Percentiles rank a stretch among this genome's conserved stretches.
phyloP scores from a whole-genome alignment of 192 early-diverging fungal species.

The Coemansia sp. region DNA sequence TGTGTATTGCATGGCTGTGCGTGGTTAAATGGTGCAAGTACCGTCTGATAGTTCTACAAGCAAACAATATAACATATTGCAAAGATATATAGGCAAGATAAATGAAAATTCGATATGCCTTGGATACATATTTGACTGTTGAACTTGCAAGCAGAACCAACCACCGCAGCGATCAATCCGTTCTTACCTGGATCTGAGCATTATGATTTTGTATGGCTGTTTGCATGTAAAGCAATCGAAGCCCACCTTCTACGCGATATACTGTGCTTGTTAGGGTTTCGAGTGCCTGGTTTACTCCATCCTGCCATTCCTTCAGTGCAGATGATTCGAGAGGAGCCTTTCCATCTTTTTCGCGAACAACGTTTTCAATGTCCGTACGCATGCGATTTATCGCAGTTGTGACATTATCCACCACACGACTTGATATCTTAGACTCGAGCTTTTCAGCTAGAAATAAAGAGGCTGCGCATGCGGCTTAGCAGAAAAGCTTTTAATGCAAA shows the following conservation, averaged over 20 bases:
- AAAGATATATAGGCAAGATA: too few species aligned
- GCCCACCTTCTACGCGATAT: not conserved
- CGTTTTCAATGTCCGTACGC: not conserved
- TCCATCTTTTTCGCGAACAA: not conserved
- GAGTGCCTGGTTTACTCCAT: not conserved
- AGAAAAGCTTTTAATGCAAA: not conserved
- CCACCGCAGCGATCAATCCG: not conserved
- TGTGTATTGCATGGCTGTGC: not conserved
- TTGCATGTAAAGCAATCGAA: not conserved
- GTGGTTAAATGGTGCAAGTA: not conserved
- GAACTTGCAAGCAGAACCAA: not conserved
- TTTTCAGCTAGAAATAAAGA: not conserved
- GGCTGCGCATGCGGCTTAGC: not conserved
- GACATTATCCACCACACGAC: not conserved
- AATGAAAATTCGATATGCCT: not conserved
- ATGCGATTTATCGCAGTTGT: not conserved
- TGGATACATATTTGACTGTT: not conserved
- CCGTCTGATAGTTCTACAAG: not conserved
- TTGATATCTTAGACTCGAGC: slow-evolving; percentile 5
- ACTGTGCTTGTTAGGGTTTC: not conserved
- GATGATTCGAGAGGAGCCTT: not conserved
- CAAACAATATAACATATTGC: not conserved
- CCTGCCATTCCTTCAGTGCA: slow-evolving; percentile 1
- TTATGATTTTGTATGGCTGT: not conserved
- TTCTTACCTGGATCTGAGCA: not conserved